Percentiles rank a stretch among this genome's conserved stretches.
phyloP scores from a whole-genome alignment of 108 stramenopile genomes.

The Skeletonema potamos region DNA sequence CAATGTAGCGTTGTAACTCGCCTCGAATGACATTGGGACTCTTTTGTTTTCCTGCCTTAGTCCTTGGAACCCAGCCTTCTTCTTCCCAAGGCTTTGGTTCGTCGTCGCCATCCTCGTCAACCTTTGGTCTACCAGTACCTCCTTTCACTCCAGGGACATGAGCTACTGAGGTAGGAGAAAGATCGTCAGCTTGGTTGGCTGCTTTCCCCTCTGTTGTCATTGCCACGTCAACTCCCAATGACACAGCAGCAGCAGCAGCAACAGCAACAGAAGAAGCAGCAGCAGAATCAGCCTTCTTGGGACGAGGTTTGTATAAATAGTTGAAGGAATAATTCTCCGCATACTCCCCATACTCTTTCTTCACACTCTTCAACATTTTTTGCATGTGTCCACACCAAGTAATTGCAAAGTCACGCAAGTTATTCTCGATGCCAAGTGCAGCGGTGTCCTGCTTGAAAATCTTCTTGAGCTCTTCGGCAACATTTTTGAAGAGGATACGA shows the following conservation, averaged over 20 bases:
- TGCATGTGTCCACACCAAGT: conserved; percentile 10
- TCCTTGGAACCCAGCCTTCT: conserved; percentile 27
- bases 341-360: conserved; percentile 17
- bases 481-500: conserved; percentile 15
- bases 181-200: not conserved
- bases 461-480: conserved; percentile 14
- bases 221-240: not conserved
- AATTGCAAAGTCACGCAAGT: conserved; percentile 7
- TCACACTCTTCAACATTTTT: conserved; percentile 1
- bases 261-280: not conserved
- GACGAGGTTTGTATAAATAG: conserved; percentile 11
- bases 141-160: not conserved
- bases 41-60: conserved; percentile 32
- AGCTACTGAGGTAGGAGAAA: not conserved
- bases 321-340: conserved; percentile 14
- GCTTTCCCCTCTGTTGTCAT: not conserved
- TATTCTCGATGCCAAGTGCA: not conserved
- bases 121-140: not conserved
- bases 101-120: conserved; percentile 10
- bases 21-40: conserved; percentile 43
- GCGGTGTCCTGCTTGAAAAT: not conserved
- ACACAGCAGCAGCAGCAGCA: not conserved
- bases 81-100: conserved; percentile 33
- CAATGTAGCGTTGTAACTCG: conserved; percentile 45
- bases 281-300: conserved; percentile 9